Evolutionary conservation across 208 protist genomes (phyloP).

Genomic region (Leishmania tarentolae): DNA sequence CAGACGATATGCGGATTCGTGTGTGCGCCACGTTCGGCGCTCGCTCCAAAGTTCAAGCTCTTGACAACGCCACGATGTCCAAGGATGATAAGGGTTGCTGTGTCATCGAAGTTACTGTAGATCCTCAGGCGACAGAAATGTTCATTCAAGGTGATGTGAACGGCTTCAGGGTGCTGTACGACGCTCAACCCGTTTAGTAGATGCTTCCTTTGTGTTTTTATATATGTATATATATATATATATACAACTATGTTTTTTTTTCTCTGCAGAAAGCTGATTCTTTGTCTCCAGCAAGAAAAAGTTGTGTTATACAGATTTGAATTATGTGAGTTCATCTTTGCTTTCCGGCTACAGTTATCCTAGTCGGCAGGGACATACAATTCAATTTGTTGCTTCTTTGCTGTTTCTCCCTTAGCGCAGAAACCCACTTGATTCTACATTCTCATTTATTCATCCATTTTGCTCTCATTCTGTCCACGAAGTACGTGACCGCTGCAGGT

Average conservation of each 20-base stretch:
- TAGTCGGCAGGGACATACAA: background rate
- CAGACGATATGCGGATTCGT: conserved; percentile 57
- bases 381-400: background rate
- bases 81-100: conserved; percentile 43
- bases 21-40: conserved; percentile 59
- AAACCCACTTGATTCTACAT: background rate
- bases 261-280: background rate
- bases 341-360: background rate
- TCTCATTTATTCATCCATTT: background rate
- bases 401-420: background rate
- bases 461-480: background rate
- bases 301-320: background rate
- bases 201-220: conserved; percentile 19
- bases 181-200: conserved; percentile 42
- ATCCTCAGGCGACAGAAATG: conserved; percentile 64
- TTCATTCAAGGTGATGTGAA: conserved; percentile 75
- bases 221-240: no score
- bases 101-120: conserved; percentile 53
- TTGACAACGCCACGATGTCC: conserved; percentile 44
- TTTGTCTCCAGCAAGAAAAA: background rate
- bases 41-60: conserved; percentile 48
- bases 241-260: no score
- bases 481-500: background rate
- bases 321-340: background rate
- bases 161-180: conserved; percentile 65